A percentile compares a stretch with the other conserved stretches of the same genome.
These are phyloP conservation scores for Platanus orientalis DNA, from an alignment of 164 flowering plant genomes.

Conservation along the genomic window DNA sequence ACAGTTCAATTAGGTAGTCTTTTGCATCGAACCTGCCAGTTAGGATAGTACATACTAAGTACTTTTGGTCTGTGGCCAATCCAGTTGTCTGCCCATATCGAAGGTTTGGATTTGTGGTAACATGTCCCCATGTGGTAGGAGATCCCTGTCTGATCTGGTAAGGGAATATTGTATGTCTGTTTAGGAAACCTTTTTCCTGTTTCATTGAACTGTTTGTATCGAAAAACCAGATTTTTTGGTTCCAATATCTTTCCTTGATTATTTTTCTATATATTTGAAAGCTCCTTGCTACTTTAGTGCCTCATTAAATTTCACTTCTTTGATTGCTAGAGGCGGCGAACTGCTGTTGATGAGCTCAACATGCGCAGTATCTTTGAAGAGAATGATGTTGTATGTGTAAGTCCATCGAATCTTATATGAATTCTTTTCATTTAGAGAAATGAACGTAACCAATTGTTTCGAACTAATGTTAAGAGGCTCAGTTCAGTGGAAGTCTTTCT, in stretches of 20 bases:
- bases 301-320: constrained; percentile 1
- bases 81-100: too few relatives aligned
- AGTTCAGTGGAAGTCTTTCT: neutral
- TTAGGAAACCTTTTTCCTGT: too few relatives aligned
- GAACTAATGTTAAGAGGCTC: neutral
- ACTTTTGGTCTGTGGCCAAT: too few relatives aligned
- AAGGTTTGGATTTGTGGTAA: too few relatives aligned
- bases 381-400: constrained; percentile 91
- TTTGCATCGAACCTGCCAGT: too few relatives aligned
- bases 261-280: neutral
- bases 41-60: too few relatives aligned
- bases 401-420: constrained; percentile 16
- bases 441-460: neutral
- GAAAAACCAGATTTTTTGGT: too few relatives aligned
- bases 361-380: constrained; percentile 95
- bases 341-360: constrained; percentile 94
- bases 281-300: neutral
- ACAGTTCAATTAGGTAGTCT: too few relatives aligned
- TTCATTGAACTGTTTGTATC: neutral
- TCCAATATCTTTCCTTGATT: neutral
- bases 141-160: too few relatives aligned
- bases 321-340: constrained; percentile 75
- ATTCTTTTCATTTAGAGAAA: neutral
- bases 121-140: too few relatives aligned
- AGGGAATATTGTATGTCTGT: too few relatives aligned